Evolutionary conservation across 129 eudicot genomes (phyloP), one percentile per base, ranked within the genome.

Genomic region (Pseudognaphalium luteoalbum): DNA sequence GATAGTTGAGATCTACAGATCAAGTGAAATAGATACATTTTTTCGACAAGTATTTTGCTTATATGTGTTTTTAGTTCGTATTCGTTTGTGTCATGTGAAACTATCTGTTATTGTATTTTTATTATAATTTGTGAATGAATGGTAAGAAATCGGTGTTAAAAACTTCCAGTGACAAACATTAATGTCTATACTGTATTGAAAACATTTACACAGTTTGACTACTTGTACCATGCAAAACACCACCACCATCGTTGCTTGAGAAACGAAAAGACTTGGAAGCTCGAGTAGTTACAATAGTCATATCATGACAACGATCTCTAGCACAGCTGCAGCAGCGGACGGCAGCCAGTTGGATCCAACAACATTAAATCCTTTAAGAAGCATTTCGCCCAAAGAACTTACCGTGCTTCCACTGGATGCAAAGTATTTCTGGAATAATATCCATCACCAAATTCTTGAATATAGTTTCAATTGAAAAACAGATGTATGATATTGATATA

Each of bases 241-340:
- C 84, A 2, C 89, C 82, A 17, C 89, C 86, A 11, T 82, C 75
- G 16, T 39, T 21, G 16, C 81, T 74, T 1, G 84, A 79, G 34
- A 85, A 85, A 1, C 62, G 75, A 72, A 79, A 85, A 1, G 75
- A 82, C 54, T 79, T 60, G 86, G 89, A 20, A 85, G 80, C 21
- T 62, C 42, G 15, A 82, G 84, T 75, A 85, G 74, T 66, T 75
- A 33, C 2, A 37, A 71, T 1, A 85, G 67, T 84, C 89, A 85
- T 17, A 79, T 82, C 84, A 82, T 78, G 37, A 85, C 84, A 28
- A 85, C 64, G 28, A 73, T 78, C 59, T 85, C 86, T 10, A 85
- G 74, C 54, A 79, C 86, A 1, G 84, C 79, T 2, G 84, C 74
- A 32, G 84, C 82, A 0, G 87, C 86, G 5, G 80, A 82, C 10